These are phyloP conservation scores for Curvularia eragrostidis DNA, from an alignment of 2,329 filamentous ascomycete genomes.

Conservation along the genomic window DNA sequence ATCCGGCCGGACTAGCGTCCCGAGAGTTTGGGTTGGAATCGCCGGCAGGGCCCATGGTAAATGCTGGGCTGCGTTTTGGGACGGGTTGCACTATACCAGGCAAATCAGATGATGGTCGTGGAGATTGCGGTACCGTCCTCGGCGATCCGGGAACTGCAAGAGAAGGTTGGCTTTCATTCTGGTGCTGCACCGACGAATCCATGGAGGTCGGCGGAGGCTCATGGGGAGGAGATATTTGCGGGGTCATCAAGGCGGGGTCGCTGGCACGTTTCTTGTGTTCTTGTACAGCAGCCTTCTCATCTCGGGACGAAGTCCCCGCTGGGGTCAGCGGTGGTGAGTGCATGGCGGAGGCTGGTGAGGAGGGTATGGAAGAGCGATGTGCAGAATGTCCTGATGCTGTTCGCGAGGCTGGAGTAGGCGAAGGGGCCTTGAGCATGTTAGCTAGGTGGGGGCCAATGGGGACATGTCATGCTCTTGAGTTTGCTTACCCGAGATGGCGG, in stretches of 20 bases:
- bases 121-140: slow-evolving; percentile 42
- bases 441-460: slow-evolving; percentile 19
- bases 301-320: slow-evolving; percentile 72
- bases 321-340: slow-evolving; percentile 91
- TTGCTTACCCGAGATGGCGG: slow-evolving; percentile 79
- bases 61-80: slow-evolving; percentile 59
- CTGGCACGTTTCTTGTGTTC: slow-evolving; percentile 48
- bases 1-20: slow-evolving; percentile 69
- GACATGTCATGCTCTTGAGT: slow-evolving; percentile 2
- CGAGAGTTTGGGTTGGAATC: slow-evolving; percentile 62
- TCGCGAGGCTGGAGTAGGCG: slow-evolving; percentile 55
- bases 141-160: slow-evolving; percentile 39
- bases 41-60: slow-evolving; percentile 63
- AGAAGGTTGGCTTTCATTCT: slow-evolving; percentile 31
- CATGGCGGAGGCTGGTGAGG: slow-evolving; percentile 72
- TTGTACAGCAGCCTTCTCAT: slow-evolving; percentile 52
- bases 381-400: slow-evolving; percentile 59
- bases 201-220: slow-evolving; percentile 59
- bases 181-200: slow-evolving; percentile 35
- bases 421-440: slow-evolving; percentile 54
- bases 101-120: slow-evolving; percentile 54
- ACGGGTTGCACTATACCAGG: slow-evolving; percentile 54
- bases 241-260: slow-evolving; percentile 62
- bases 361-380: slow-evolving; percentile 60
- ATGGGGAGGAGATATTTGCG: slow-evolving; percentile 62